Base-by-base conservation (phyloP, 1,284 basidiomycete species). In the Hymenochaete sp. region DNA sequence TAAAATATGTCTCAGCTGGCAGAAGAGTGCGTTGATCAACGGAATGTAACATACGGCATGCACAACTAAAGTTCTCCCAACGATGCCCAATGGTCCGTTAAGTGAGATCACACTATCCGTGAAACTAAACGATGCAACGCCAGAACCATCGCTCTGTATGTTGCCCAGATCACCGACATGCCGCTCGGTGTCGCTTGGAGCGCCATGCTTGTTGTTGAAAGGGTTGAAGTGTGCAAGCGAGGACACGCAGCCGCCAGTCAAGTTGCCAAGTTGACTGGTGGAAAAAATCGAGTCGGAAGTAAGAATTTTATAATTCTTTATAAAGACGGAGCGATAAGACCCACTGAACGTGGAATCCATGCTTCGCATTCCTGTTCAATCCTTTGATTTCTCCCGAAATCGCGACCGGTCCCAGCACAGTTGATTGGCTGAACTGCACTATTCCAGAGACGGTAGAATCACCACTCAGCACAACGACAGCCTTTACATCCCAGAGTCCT, bases 141-240 rank as follows among this genome's bases (percentile, higher is more conserved):
- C 87, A 40, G 64, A 57, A 13, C 61, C 64, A 58, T 90, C 73
- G 45, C 75, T 73, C 55, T 72, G 57, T 56, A 90, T 76, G 60
- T 90, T 82, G 29, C 85, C 87, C 49, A 90, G 63, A 59, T 91
- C 87, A 13, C 87, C 86, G 21, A 82, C 74, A 61, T 90, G 87
- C 52, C 85, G 70, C 49, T 69, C 67, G 1, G 56, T 36, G 57
- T 77, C 75, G 9, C 62, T 59, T 18, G 75, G 82, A 3, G 70
- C 78, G 45, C 85, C 85, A 56, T 90, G 87, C 27, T 66, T 73
- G 56, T 72, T 70, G 26, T 63, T 67, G 58, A 71, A 71, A 0
- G 84, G 84, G 65, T 90, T 90, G 68, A 79, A 89, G 63, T 90
- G 87, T 37, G 77, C 55, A 8, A 84, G 83, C 28, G 86, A 73